Evolutionary conservation across 2,329 filamentous ascomycete genomes (phyloP), one percentile per base, ranked within the genome.

Genomic region (Curvularia lunata): DNA sequence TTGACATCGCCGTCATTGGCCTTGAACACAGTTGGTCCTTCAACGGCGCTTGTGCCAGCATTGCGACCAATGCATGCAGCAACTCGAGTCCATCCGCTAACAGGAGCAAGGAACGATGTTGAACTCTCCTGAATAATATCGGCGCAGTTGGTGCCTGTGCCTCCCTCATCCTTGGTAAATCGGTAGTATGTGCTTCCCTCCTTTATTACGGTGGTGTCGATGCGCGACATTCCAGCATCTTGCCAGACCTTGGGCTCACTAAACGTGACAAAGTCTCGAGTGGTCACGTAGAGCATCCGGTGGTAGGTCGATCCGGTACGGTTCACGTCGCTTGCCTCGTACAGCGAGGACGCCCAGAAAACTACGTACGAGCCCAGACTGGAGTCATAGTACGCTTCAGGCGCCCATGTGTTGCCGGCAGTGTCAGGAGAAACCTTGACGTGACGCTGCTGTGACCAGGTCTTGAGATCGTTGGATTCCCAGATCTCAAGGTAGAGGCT

Each of bases 41-140:
- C 83, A 0, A 85, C 81, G 0, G 76, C 77, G 9, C 71, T 69
- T 0, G 80, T 80, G 0, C 83, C 83, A 0, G 83, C 83, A 3
- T 83, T 76, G 7, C 69, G 69, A 1, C 83, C 83, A 54, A 85
- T 85, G 54, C 83, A 85, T 1, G 77, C 77, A 3, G 77, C 75
- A 21, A 82, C 72, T 2, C 71, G 72, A 0, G 73, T 78, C 83
- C 83, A 85, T 0, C 73, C 74, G 0, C 73, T 64, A 0, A 83
- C 67, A 0, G 73, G 74, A 0, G 78, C 78, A 3, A 78, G 77
- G 3, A 85, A 68, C 1, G 71, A 73, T 1, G 70, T 54, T 0
- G 82, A 83, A 30, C 77, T 78, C 61, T 85, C 83, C 57, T 85
- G 78, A 19, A 85, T 84, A 23, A 85, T 85, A 42, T 85, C 83